phyloP scores from a whole-genome alignment of 352 stramenopile genomes.

The Aphanomyces astaci region DNA sequence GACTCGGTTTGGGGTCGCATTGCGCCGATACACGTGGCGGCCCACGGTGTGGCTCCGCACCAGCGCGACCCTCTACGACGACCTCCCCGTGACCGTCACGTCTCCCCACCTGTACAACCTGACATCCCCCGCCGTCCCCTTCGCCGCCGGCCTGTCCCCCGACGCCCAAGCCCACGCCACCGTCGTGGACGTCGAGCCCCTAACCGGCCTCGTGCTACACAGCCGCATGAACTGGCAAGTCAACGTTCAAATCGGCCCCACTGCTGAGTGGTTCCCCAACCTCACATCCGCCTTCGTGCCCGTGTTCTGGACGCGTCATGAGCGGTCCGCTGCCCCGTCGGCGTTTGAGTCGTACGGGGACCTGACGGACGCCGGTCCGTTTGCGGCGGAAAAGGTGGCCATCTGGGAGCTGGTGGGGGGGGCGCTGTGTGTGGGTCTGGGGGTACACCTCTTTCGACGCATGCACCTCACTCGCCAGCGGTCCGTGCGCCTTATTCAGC shows the following conservation, averaged over 20 bases:
- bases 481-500: conserved; percentile 5
- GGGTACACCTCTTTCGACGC: background rate
- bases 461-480: background rate
- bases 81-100: background rate
- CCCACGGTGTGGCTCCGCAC: background rate
- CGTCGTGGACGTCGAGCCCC: conserved; percentile 9
- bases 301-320: conserved; percentile 9
- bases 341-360: background rate
- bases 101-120: conserved; percentile 17
- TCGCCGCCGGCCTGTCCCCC: background rate
- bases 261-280: background rate
- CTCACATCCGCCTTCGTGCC: background rate
- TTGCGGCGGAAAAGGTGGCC: conserved; percentile 16
- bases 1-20: background rate
- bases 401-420: conserved; percentile 17
- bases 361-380: background rate
- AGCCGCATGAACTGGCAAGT: conserved; percentile 16
- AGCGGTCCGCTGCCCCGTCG: background rate
- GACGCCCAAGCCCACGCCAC: background rate
- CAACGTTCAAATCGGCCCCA: background rate
- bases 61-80: conserved; percentile 15
- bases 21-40: conserved; percentile 11
- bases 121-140: background rate
- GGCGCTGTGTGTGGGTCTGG: background rate
- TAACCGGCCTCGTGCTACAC: conserved; percentile 3